Evolutionary conservation across 2,329 filamentous ascomycete genomes (phyloP).

Genomic region (Capronia epimyces): DNA sequence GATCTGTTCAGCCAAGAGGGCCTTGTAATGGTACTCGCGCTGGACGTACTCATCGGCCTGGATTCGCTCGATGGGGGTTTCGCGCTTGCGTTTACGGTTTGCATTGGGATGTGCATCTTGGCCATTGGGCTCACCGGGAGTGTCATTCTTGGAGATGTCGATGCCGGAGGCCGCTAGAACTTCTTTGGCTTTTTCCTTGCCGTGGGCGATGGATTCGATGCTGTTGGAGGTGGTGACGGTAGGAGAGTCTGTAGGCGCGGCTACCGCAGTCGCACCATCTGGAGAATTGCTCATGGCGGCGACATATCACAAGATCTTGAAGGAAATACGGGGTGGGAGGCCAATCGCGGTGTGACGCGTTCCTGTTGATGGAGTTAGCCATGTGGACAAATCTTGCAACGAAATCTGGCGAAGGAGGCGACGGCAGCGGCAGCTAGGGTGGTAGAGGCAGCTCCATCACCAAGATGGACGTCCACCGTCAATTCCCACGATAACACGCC

Average conservation of each 20-base stretch:
- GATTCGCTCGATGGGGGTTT: constrained; percentile 43
- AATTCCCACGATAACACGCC: neutral
- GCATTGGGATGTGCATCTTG: constrained; percentile 30
- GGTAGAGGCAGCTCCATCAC: constrained; percentile 7
- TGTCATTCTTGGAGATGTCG: constrained; percentile 31
- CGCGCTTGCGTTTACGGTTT: constrained; percentile 42
- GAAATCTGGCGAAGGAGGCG: constrained; percentile 4
- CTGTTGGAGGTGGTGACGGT: constrained; percentile 10
- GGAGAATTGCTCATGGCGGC: constrained; percentile 22
- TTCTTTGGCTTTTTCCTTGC: constrained; percentile 57
- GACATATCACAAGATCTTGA: constrained; percentile 17
- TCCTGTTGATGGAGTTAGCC: constrained; percentile 19
- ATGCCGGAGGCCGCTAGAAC: constrained; percentile 51
- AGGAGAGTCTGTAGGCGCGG: constrained; percentile 18
- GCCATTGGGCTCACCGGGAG: constrained; percentile 32
- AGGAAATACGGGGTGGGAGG: neutral
- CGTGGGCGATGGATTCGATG: constrained; percentile 49
- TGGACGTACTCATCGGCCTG: constrained; percentile 60
- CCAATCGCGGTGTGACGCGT: constrained; percentile 15
- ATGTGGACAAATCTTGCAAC: constrained; percentile 8
- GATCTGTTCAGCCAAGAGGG: constrained; percentile 48
- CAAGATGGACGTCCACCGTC: constrained; percentile 1
- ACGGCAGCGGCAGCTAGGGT: neutral
- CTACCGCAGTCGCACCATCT: constrained; percentile 21
- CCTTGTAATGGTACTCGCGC: constrained; percentile 57